Evolutionary conservation across 2,329 filamentous ascomycete species (phyloP).

Genomic region (Talaromyces sp.): DNA sequence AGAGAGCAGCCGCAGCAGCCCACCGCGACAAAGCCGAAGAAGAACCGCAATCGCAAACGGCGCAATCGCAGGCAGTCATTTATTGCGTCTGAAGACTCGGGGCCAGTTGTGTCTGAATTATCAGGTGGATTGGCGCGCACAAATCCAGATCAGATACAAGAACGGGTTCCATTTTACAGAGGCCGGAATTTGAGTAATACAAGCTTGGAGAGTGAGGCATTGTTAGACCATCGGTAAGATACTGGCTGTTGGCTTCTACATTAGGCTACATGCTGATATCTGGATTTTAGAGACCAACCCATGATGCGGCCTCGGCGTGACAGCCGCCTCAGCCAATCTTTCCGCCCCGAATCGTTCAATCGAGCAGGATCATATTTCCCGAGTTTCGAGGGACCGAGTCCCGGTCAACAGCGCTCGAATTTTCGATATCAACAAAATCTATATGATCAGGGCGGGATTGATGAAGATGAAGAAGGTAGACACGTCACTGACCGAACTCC

Average conservation of each 20-base stretch:
- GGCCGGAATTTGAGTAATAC: conserved; percentile 69
- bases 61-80: conserved; percentile 81
- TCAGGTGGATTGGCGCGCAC: conserved; percentile 31
- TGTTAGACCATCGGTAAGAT: conserved; percentile 78
- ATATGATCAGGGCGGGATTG: conserved; percentile 16
- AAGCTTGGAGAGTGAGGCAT: conserved; percentile 82
- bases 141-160: conserved; percentile 33
- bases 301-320: conserved; percentile 63
- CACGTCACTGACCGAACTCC: conserved; percentile 56
- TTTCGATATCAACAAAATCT: conserved; percentile 9
- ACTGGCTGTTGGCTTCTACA: background rate
- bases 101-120: conserved; percentile 30
- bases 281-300: conserved; percentile 47
- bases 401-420: conserved; percentile 14
- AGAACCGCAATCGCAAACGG: conserved; percentile 75
- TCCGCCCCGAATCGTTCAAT: conserved; percentile 32
- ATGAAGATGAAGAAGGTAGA: conserved; percentile 30
- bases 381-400: conserved; percentile 14
- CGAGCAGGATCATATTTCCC: conserved; percentile 18
- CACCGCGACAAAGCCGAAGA: conserved; percentile 56
- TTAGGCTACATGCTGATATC: background rate
- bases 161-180: conserved; percentile 55
- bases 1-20: conserved; percentile 18
- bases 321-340: conserved; percentile 43
- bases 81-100: conserved; percentile 61